phyloP scores from a whole-genome alignment of 2,329 filamentous ascomycete species.

The Chrysoporthe puriensis region DNA sequence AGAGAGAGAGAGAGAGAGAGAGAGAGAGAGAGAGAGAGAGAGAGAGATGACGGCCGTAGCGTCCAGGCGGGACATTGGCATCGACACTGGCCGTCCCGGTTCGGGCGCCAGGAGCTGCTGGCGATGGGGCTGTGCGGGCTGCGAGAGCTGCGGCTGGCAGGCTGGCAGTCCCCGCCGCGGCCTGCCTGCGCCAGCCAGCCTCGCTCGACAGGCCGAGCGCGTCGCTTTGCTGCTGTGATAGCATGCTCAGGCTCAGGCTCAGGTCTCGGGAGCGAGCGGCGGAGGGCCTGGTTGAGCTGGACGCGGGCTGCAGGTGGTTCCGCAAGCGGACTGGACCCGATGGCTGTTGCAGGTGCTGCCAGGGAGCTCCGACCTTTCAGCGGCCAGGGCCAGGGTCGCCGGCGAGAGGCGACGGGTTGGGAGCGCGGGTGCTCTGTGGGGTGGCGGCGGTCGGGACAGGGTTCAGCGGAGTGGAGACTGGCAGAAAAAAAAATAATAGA shows the following conservation, averaged over 20 bases:
- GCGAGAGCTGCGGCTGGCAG: neutral
- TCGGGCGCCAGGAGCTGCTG: neutral
- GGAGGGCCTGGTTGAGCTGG: slow-evolving; percentile 1
- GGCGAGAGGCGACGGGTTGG: slow-evolving; percentile 8
- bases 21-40: too few species aligned
- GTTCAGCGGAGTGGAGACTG: slow-evolving; percentile 12
- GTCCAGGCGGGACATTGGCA: neutral
- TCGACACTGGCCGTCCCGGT: neutral
- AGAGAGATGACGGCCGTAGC: neutral
- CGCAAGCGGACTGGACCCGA: neutral
- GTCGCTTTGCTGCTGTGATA: neutral
- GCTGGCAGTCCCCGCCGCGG: neutral
- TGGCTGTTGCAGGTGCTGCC: neutral
- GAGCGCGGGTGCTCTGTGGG: slow-evolving; percentile 6
- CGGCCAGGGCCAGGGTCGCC: neutral
- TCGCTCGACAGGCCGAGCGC: too few species aligned
- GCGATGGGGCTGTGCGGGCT: slow-evolving; percentile 5
- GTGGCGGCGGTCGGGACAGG: slow-evolving; percentile 14
- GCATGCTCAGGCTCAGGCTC: too few species aligned
- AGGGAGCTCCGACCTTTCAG: slow-evolving; percentile 3
- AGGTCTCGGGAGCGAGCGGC: neutral
- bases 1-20: neutral
- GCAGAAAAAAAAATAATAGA: slow-evolving; percentile 14
- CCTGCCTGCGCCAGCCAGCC: too few species aligned
- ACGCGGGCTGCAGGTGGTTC: slow-evolving; percentile 2